Percentiles rank a stretch among this genome's conserved stretches.
Evolutionary conservation across 129 eudicot species (phyloP).

Genomic region (Flaveria linearis): DNA sequence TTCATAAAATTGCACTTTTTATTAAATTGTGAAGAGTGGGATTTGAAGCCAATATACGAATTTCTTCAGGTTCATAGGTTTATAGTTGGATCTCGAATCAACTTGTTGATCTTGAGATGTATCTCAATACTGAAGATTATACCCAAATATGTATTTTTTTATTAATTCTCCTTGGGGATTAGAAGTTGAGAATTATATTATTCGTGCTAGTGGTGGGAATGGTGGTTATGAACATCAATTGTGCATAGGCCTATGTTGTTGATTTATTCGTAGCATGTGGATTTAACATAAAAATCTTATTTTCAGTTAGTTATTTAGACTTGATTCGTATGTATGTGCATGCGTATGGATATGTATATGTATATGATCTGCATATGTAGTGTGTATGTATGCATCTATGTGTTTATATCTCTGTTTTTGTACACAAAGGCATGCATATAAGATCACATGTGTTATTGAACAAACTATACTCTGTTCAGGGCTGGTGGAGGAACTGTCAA

Average conservation of each 20-base stretch:
- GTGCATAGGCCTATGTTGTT: neutral
- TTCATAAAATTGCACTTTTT: neutral
- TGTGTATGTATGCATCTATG: neutral
- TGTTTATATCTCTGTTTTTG: neutral
- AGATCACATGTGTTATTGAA: neutral
- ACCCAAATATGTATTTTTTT: neutral
- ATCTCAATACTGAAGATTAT: no score
- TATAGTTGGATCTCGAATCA: neutral
- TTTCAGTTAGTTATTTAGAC: neutral
- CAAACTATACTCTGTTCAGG: constrained; percentile 40
- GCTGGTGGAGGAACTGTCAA: constrained; percentile 61
- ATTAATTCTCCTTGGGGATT: neutral
- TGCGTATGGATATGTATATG: neutral
- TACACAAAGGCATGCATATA: neutral
- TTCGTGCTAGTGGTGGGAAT: neutral
- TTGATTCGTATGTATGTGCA: neutral
- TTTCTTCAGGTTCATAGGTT: neutral
- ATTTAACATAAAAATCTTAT: neutral
- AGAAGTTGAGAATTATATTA: neutral
- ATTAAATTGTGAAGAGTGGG: neutral
- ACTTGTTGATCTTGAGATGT: no score
- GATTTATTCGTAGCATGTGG: neutral
- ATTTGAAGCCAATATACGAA: neutral
- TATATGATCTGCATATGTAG: neutral
- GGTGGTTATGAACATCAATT: neutral